Conservation (phyloP, 2,329 filamentous ascomycete species). For the Cladophialophora bantiana region DNA sequence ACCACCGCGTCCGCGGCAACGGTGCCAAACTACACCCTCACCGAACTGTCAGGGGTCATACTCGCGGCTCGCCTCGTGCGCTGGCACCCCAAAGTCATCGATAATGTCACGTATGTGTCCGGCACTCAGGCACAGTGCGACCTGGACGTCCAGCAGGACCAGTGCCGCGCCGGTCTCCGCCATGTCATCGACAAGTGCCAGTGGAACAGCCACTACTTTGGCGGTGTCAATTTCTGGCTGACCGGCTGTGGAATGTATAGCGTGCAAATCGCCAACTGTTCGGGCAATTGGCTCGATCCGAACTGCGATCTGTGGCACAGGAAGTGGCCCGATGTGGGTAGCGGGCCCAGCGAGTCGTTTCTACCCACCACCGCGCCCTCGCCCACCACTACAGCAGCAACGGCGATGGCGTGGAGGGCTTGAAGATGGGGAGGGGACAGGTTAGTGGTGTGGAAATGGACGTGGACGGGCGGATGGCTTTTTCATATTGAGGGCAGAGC, state of each 20-base stretch:
- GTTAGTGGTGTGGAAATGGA: neutral
- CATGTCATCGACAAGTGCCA: slow-evolving; percentile 22
- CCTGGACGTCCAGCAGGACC: slow-evolving; percentile 8
- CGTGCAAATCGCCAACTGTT: slow-evolving; percentile 19
- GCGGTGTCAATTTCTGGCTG: slow-evolving; percentile 14
- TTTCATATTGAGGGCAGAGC: neutral
- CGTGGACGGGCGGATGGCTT: neutral
- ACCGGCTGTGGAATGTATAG: slow-evolving; percentile 24
- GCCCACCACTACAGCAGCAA: neutral
- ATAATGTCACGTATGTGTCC: slow-evolving; percentile 8
- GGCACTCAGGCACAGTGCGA: slow-evolving; percentile 29
- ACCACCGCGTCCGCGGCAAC: neutral
- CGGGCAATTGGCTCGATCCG: slow-evolving; percentile 23
- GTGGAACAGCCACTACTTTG: slow-evolving; percentile 25
- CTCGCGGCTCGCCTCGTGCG: slow-evolving; percentile 6
- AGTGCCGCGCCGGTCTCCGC: slow-evolving; percentile 7
- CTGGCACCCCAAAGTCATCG: neutral
- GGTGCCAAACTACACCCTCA: slow-evolving; percentile 25
- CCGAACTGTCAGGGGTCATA: slow-evolving; percentile 23
- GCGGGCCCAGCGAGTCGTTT: neutral
- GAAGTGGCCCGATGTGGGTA: slow-evolving; percentile 17
- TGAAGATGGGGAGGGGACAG: neutral
- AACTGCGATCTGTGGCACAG: slow-evolving; percentile 26
- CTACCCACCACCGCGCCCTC: neutral
- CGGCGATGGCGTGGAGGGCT: neutral